A percentile compares a stretch with the other conserved stretches of the same genome.
phyloP scores from a whole-genome alignment of 2,329 filamentous ascomycete genomes.

The Ambrosiella xylebori region DNA sequence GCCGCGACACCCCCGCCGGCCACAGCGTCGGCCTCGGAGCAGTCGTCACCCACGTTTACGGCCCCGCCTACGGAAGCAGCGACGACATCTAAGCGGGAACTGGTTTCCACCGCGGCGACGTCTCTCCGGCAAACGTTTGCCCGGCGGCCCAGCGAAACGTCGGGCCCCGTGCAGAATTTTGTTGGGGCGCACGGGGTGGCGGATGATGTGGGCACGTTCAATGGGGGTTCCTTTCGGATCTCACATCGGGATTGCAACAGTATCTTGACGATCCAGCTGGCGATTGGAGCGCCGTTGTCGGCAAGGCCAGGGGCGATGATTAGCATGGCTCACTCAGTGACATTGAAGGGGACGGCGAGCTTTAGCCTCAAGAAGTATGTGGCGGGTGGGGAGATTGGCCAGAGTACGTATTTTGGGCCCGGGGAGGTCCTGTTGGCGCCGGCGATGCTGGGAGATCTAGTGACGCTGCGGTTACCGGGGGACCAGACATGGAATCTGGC shows the following conservation, averaged over 20 bases:
- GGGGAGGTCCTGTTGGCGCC: conserved; percentile 81
- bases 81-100: neutral
- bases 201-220: conserved; percentile 92
- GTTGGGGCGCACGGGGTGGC: conserved; percentile 27
- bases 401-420: conserved; percentile 71
- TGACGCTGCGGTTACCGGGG: conserved; percentile 56
- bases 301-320: conserved; percentile 84
- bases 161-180: conserved; percentile 19
- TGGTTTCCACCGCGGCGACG: conserved; percentile 7
- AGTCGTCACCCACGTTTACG: neutral
- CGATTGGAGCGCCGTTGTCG: conserved; percentile 67
- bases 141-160: neutral
- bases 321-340: conserved; percentile 80
- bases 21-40: neutral
- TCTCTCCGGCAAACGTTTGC: neutral
- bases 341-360: conserved; percentile 64
- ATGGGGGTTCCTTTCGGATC: conserved; percentile 85
- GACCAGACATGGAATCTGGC: conserved; percentile 68
- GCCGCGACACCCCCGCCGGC: conserved; percentile 8
- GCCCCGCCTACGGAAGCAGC: neutral
- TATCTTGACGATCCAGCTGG: conserved; percentile 74
- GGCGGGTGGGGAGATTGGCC: conserved; percentile 58
- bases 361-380: conserved; percentile 89
- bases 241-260: conserved; percentile 85
- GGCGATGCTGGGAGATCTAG: conserved; percentile 65